Evolutionary conservation across 163 green algal genomes (phyloP).

Genomic region (Chlamydomonas reinhardtii): DNA sequence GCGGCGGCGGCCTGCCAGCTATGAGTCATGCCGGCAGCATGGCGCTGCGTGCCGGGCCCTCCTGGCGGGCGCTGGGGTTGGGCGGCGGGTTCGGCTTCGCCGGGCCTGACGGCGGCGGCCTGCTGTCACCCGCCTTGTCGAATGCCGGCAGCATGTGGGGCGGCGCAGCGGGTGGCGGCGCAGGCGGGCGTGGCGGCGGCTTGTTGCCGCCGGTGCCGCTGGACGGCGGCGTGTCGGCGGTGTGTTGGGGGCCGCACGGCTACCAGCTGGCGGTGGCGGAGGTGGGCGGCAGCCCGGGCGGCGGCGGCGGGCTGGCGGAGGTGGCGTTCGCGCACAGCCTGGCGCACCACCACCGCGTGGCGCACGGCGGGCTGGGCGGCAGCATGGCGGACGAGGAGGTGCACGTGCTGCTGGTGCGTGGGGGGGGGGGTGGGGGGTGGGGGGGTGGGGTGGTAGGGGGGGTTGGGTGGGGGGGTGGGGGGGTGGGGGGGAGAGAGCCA

Average conservation of each 20-base stretch:
- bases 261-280: constrained; percentile 77
- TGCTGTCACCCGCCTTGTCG: too few relatives aligned
- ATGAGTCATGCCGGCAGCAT: constrained; percentile 3
- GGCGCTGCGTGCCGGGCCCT: background rate
- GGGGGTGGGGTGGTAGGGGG: background rate
- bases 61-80: too few relatives aligned
- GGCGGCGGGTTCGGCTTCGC: too few relatives aligned
- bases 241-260: constrained; percentile 75
- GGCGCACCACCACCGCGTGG: constrained; percentile 67
- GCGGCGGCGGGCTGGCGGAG: constrained; percentile 58
- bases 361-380: constrained; percentile 46
- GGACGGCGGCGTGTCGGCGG: constrained; percentile 33
- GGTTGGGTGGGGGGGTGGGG: too few relatives aligned
- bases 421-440: background rate
- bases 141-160: too few relatives aligned
- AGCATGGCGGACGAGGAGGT: constrained; percentile 68
- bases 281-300: constrained; percentile 46
- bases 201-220: constrained; percentile 16
- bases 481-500: background rate
- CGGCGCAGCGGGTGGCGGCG: too few relatives aligned
- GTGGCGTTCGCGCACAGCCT: constrained; percentile 74
- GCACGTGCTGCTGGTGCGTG: constrained; percentile 78
- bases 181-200: too few relatives aligned
- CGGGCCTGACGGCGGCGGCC: too few relatives aligned
- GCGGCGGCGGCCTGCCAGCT: too few relatives aligned